Evolutionary conservation across 2,329 filamentous ascomycete species (phyloP).

Genomic region (Cercospora nicotianae): DNA sequence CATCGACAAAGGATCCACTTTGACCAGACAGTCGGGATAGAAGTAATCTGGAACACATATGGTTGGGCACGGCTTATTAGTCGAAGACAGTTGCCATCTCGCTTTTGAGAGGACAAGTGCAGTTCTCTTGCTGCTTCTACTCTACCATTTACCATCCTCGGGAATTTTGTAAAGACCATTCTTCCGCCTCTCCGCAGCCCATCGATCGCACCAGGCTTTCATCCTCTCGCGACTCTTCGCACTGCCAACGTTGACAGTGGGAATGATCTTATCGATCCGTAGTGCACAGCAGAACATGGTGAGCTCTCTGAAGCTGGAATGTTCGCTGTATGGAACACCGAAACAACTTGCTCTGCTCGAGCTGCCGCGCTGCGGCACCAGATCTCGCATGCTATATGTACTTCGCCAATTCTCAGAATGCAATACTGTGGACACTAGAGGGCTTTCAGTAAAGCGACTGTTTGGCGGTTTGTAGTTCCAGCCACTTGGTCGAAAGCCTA

Average conservation of each 20-base stretch:
- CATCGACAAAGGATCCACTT: neutral
- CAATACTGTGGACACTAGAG: conserved; percentile 64
- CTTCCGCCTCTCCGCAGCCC: conserved; percentile 63
- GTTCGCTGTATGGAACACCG: conserved; percentile 92
- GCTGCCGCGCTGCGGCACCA: conserved; percentile 80
- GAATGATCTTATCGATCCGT: conserved; percentile 84
- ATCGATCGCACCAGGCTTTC: conserved; percentile 66
- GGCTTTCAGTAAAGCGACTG: conserved; percentile 62
- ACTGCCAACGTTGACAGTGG: conserved; percentile 83
- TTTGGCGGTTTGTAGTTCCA: conserved; percentile 85
- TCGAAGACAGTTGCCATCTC: neutral
- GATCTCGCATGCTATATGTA: conserved; percentile 67
- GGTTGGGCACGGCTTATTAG: neutral
- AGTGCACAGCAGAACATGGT: conserved; percentile 89
- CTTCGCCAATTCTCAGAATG: conserved; percentile 72
- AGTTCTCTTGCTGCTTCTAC: neutral
- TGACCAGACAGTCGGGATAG: neutral
- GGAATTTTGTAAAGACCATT: conserved; percentile 56
- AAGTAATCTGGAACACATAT: neutral
- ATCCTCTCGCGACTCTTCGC: conserved; percentile 64
- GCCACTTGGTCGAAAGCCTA: conserved; percentile 88
- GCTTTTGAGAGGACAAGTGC: neutral
- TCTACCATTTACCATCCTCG: conserved; percentile 36
- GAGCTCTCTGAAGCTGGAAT: conserved; percentile 90
- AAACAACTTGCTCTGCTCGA: conserved; percentile 82